A percentile compares a stretch with the other conserved stretches of the same genome.
These are phyloP conservation scores for Candida nitratophila DNA, from an alignment of 805 yeast genomes.

Conservation along the genomic window DNA sequence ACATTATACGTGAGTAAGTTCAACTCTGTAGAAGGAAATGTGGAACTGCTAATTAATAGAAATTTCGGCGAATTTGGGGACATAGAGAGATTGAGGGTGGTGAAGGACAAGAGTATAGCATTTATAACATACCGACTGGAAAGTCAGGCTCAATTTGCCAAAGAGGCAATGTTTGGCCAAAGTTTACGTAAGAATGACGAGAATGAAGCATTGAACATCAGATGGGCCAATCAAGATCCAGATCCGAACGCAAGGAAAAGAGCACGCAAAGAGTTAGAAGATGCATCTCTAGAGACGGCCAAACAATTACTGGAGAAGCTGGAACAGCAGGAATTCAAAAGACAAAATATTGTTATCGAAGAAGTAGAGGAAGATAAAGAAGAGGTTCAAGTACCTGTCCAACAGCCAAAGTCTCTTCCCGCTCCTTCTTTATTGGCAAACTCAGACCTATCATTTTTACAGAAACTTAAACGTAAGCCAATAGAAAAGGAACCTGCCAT, in stretches of 20 bases:
- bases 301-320: constrained; percentile 30
- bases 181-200: constrained; percentile 42
- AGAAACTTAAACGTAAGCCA: constrained; percentile 1
- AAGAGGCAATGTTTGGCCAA: constrained; percentile 90
- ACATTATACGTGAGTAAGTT: constrained; percentile 71
- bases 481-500: not conserved
- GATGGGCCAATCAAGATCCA: constrained; percentile 92
- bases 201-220: constrained; percentile 58
- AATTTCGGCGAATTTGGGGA: constrained; percentile 74
- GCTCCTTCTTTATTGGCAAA: constrained; percentile 1
- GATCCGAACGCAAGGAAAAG: constrained; percentile 55
- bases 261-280: constrained; percentile 42
- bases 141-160: constrained; percentile 84
- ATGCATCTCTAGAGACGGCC: constrained; percentile 48
- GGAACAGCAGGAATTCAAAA: constrained; percentile 15
- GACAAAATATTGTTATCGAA: constrained; percentile 17
- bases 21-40: constrained; percentile 29
- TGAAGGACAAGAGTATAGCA: constrained; percentile 61
- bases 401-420: not conserved
- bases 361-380: constrained; percentile 12
- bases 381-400: not conserved
- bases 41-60: constrained; percentile 33
- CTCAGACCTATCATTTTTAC: constrained; percentile 5
- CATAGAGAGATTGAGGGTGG: constrained; percentile 56
- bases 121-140: constrained; percentile 69